Base-by-base conservation (phyloP, 2,329 filamentous ascomycete genomes). In the Apiospora pterosperma region DNA sequence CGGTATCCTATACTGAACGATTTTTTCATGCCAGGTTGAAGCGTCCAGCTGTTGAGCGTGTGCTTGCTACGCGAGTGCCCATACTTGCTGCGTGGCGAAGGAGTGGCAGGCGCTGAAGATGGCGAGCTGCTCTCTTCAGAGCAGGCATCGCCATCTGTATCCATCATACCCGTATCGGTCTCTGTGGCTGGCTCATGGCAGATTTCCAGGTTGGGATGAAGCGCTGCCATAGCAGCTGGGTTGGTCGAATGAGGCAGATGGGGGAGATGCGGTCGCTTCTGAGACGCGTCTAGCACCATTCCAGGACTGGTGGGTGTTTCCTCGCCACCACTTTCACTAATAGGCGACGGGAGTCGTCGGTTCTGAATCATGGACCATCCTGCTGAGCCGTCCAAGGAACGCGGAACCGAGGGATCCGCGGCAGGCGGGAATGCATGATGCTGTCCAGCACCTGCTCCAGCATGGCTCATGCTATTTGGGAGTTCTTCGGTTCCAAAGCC, bases 1-100 rank as follows among this genome's bases (percentile, higher is more conserved):
- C 91, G 82, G 78, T 90, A 93, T 61, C 91, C 91, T 86, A 93
- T 92, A 71, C 90, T 91, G 75, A 93, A 90, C 67, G 85, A 88
- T 74, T 86, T 87, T 77, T 90, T 91, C 84, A 87, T 88, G 68
- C 86, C 85, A 0, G 85, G 85, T 66, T 88, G 84, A 71, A 82
- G 80, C 2, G 86, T 88, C 86, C 85, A 88, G 64, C 81, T 82
- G 72, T 87, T 86, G 64, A 88, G 76, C 0, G 86, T 88, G 70
- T 88, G 86, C 63, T 84, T 83, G 68, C 84, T 87, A 62, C 86
- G 82, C 14, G 82, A 82, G 71, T 88, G 86, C 12, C 86, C 85
- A 71, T 82, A 81, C 65, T 77, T 83, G 39, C 84, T 79, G 6
- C 80, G 80, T 0, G 84, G 82, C 8, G 82, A 84, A 1, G 82